Conservation (phyloP, 371 early-diverging fungal species). For the Catenaria anguillulae region DNA sequence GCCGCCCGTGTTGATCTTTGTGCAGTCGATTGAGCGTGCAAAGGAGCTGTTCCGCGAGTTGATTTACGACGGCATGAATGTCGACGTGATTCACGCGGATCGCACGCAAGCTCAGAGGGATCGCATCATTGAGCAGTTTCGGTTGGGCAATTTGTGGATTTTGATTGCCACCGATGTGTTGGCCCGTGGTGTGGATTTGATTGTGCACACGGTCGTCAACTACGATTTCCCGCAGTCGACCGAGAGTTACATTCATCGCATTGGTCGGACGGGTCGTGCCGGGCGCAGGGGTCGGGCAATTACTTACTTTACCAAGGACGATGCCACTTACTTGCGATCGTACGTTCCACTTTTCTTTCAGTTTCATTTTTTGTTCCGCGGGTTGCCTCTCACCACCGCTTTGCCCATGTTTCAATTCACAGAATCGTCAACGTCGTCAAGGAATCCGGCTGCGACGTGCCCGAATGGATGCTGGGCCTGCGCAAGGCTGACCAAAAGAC, state of each 20-base stretch:
- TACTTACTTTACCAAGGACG: slow-evolving; percentile 86
- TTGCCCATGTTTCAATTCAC: no score
- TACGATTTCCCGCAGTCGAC: slow-evolving; percentile 92
- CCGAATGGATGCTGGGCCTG: slow-evolving; percentile 89
- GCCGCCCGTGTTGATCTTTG: slow-evolving; percentile 86
- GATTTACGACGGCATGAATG: slow-evolving; percentile 91
- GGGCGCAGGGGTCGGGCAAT: slow-evolving; percentile 63
- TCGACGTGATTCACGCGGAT: slow-evolving; percentile 89
- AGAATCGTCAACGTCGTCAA: slow-evolving; percentile 91
- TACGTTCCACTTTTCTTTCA: slow-evolving; percentile 20
- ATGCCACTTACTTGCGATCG: slow-evolving; percentile 67
- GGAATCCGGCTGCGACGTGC: slow-evolving; percentile 85
- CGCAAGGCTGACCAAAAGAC: slow-evolving; percentile 54
- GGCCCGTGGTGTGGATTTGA: slow-evolving; percentile 90
- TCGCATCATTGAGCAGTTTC: slow-evolving; percentile 74
- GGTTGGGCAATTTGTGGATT: slow-evolving; percentile 79
- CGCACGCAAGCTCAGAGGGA: slow-evolving; percentile 82
- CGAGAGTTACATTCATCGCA: slow-evolving; percentile 85
- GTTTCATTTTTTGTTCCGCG: no score
- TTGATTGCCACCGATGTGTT: slow-evolving; percentile 94
- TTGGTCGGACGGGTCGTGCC: slow-evolving; percentile 87
- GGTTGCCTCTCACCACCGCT: no score
- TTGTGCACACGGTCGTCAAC: slow-evolving; percentile 80
- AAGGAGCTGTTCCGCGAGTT: slow-evolving; percentile 85
- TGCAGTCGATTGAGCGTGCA: slow-evolving; percentile 91